These are phyloP conservation scores for Suhomyces chickasaworum DNA, from an alignment of 1,139 yeast genomes.

Conservation along the genomic window DNA sequence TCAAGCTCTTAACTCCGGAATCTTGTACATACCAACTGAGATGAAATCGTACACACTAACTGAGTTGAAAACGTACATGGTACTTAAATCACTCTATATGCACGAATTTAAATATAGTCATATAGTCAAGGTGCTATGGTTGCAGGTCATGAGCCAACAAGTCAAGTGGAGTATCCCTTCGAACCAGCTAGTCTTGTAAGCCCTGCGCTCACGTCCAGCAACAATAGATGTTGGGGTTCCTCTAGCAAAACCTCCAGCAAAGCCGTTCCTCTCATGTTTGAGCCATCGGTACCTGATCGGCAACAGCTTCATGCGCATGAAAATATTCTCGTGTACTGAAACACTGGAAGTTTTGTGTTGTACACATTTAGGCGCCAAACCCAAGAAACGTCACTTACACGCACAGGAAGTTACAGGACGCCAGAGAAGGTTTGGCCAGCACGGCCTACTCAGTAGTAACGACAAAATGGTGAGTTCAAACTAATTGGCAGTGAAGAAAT, in stretches of 20 bases:
- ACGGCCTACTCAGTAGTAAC: too few species aligned
- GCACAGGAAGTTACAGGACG: neutral
- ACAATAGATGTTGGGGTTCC: neutral
- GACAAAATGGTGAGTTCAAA: too few species aligned
- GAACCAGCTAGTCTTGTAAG: neutral
- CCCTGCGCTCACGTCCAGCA: neutral
- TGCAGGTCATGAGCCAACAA: too few species aligned
- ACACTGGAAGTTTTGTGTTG: neutral
- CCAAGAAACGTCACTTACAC: neutral
- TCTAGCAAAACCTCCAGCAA: neutral
- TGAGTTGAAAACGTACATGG: too few species aligned
- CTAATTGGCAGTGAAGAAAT: too few species aligned
- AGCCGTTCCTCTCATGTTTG: neutral
- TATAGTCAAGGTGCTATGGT: too few species aligned
- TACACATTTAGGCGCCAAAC: neutral
- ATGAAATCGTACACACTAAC: too few species aligned
- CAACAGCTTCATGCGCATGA: neutral
- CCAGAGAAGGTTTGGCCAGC: neutral
- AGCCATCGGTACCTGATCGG: constrained; percentile 1
- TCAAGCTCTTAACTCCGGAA: too few species aligned
- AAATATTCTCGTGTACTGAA: neutral
- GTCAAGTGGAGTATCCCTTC: neutral
- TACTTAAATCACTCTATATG: too few species aligned
- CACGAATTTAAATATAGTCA: too few species aligned
- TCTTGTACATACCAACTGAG: too few species aligned